phyloP scores from a whole-genome alignment of 1,284 basidiomycete genomes.

The Termitomyces sp. region DNA sequence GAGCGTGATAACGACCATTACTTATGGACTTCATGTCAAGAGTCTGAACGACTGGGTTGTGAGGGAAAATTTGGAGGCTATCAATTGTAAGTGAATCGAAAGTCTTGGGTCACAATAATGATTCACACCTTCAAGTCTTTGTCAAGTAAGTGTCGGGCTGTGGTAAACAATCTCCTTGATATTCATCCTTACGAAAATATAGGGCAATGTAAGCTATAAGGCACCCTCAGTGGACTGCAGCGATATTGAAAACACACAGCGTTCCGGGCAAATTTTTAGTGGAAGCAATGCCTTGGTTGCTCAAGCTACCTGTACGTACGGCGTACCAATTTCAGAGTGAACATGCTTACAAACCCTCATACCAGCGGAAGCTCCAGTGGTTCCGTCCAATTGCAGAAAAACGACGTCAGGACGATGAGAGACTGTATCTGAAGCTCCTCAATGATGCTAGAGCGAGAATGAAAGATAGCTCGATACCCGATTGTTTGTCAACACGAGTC shows the following conservation, averaged over 20 bases:
- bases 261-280: conserved; percentile 52
- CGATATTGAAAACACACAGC: conserved; percentile 21
- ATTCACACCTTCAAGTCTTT: conserved; percentile 25
- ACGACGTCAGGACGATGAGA: conserved; percentile 37
- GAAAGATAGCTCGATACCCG: conserved; percentile 35
- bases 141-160: conserved; percentile 27
- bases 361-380: conserved; percentile 38
- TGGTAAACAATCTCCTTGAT: background rate
- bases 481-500: conserved; percentile 41
- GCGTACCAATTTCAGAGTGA: background rate
- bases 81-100: conserved; percentile 34
- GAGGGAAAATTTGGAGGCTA: conserved; percentile 38
- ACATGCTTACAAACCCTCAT: background rate
- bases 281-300: conserved; percentile 46
- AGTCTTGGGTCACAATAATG: conserved; percentile 1
- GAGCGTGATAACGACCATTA: conserved; percentile 42
- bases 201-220: conserved; percentile 31
- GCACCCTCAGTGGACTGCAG: background rate
- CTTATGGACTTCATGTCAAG: conserved; percentile 43
- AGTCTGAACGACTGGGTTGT: conserved; percentile 44
- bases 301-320: conserved; percentile 38
- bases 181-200: background rate
- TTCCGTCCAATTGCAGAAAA: conserved; percentile 38
- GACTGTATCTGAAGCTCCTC: conserved; percentile 37
- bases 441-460: conserved; percentile 43